These are phyloP conservation scores for Boletus patriciae DNA, from an alignment of 768 basidiomycete species.

Conservation along the genomic window DNA sequence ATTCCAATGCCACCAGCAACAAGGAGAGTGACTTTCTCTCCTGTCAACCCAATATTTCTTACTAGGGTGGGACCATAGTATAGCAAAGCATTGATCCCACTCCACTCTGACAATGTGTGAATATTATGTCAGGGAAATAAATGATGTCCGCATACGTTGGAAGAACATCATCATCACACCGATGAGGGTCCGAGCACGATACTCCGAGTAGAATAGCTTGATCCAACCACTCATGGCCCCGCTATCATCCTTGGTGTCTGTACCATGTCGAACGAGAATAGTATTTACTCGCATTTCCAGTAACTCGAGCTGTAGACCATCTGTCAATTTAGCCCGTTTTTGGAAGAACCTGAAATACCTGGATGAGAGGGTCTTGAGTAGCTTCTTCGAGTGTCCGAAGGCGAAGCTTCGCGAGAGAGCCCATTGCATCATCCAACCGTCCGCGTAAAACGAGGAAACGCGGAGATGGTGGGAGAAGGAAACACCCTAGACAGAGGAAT, in stretches of 20 bases:
- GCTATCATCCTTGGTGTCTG: slow-evolving; percentile 19
- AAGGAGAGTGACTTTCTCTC: slow-evolving; percentile 59
- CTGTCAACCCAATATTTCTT: slow-evolving; percentile 58
- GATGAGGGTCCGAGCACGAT: slow-evolving; percentile 62
- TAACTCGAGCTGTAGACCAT: slow-evolving; percentile 55
- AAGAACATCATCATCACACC: slow-evolving; percentile 80
- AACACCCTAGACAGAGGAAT: slow-evolving; percentile 59
- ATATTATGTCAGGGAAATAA: not conserved
- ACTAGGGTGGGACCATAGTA: slow-evolving; percentile 82
- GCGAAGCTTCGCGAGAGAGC: slow-evolving; percentile 54
- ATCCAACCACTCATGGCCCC: slow-evolving; percentile 46
- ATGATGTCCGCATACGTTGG: slow-evolving; percentile 55
- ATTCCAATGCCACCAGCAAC: slow-evolving; percentile 79
- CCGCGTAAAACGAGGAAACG: slow-evolving; percentile 51
- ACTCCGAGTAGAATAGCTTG: slow-evolving; percentile 52
- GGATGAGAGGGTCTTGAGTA: slow-evolving; percentile 49
- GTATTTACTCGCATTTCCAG: slow-evolving; percentile 75
- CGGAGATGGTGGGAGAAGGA: slow-evolving; percentile 50
- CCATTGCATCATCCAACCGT: slow-evolving; percentile 54
- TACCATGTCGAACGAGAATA: slow-evolving; percentile 46
- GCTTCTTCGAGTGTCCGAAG: slow-evolving; percentile 47
- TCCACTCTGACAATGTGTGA: slow-evolving; percentile 60
- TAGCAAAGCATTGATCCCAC: slow-evolving; percentile 79
- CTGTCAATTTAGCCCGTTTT: not conserved
- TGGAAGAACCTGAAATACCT: slow-evolving; percentile 33